Evolutionary conservation across 345 rosid genomes (phyloP).

Genomic region (Hibiscus trionum): DNA sequence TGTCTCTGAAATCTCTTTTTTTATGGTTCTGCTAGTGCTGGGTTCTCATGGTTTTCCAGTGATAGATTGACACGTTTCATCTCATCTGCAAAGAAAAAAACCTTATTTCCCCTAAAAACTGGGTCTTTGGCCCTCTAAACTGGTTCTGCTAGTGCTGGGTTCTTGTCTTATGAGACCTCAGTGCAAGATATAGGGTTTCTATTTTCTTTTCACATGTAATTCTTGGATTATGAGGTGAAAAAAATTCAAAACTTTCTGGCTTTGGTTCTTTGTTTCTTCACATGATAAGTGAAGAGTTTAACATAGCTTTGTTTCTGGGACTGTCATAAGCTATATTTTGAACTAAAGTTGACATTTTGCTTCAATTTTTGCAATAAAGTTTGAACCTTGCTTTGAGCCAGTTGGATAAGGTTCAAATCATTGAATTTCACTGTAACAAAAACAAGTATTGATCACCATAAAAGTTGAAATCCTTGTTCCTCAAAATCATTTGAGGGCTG

Average conservation of each 20-base stretch:
- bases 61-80: conserved; percentile 23
- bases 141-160: conserved; percentile 1
- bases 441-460: background rate
- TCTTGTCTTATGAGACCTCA: conserved; percentile 19
- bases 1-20: background rate
- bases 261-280: background rate
- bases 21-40: background rate
- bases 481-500: background rate
- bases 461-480: background rate
- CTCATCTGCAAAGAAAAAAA: conserved; percentile 3
- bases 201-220: background rate
- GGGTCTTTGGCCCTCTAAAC: background rate
- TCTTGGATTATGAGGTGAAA: background rate
- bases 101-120: background rate
- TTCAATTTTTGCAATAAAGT: background rate
- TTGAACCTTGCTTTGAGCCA: background rate
- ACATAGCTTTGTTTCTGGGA: background rate
- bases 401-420: background rate
- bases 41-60: conserved; percentile 12
- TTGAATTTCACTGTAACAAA: background rate
- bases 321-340: background rate
- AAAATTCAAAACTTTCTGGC: background rate
- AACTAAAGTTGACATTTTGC: background rate
- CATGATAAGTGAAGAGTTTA: background rate
- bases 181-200: conserved; percentile 8